Percentiles rank a stretch among this genome's conserved stretches.
Conservation (phyloP, 2,329 filamentous ascomycete genomes). For the Cercospora zeina region DNA sequence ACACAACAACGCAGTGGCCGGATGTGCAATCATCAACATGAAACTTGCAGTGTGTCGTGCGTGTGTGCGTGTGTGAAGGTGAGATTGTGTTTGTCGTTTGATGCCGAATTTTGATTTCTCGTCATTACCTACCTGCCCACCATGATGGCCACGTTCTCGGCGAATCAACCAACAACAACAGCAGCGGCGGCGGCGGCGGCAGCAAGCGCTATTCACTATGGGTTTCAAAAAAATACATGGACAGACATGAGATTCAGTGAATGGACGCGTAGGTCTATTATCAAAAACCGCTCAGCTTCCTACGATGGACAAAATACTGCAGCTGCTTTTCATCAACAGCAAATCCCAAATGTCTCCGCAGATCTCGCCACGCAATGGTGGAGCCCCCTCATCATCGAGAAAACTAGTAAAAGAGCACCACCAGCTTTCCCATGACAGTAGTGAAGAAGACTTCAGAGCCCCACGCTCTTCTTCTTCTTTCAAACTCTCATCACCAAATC, state of each 20-base stretch:
- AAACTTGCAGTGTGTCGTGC: background rate
- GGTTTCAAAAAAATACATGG: background rate
- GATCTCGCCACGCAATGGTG: background rate
- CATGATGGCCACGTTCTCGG: background rate
- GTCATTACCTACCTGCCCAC: background rate
- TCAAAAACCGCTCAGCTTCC: background rate
- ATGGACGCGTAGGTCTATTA: background rate
- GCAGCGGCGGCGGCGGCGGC: too few species aligned
- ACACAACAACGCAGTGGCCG: background rate
- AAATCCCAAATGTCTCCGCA: background rate
- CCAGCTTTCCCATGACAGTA: background rate
- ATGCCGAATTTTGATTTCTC: background rate
- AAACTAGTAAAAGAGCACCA: background rate
- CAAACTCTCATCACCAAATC: background rate
- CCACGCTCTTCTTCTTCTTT: background rate
- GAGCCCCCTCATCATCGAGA: background rate
- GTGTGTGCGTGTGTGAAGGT: background rate
- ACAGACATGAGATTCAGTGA: background rate
- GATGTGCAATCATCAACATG: background rate
- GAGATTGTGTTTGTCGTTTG: background rate
- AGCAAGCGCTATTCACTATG: background rate
- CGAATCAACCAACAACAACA: too few species aligned
- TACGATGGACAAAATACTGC: background rate
- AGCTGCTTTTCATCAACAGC: background rate
- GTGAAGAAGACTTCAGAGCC: background rate